Evolutionary conservation across 148 eudicot genomes (phyloP).

Genomic region (Tetragonia tetragonoides): DNA sequence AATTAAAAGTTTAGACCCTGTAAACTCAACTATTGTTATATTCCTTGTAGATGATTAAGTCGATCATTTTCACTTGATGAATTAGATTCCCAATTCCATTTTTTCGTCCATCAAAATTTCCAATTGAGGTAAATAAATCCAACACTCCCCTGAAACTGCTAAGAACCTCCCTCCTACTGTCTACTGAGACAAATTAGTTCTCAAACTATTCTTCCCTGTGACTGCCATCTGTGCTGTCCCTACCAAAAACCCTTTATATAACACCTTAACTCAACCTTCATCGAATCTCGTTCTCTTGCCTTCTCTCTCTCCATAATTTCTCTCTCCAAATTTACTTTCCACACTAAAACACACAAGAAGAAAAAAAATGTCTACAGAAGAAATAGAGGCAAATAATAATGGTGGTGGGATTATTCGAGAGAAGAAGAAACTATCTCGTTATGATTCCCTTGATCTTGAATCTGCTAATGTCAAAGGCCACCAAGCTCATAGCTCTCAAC

Average conservation of each 20-base stretch:
- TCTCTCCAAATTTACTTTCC: not conserved
- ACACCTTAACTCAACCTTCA: not conserved
- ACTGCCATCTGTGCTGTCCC: not conserved
- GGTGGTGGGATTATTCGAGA: not conserved
- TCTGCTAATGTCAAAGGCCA: slow-evolving; percentile 14
- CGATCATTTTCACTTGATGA: too few species aligned
- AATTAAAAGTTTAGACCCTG: too few species aligned
- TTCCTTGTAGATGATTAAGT: too few species aligned
- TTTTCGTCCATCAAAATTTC: too few species aligned
- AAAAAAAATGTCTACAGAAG: not conserved
- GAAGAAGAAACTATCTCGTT: not conserved
- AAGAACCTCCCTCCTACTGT: too few species aligned
- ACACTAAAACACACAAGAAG: not conserved
- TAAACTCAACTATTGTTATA: too few species aligned
- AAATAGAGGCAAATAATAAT: not conserved
- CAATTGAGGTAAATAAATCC: too few species aligned
- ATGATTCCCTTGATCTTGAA: slow-evolving; percentile 34
- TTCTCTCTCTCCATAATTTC: not conserved
- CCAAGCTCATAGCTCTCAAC: not conserved
- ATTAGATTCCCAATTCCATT: too few species aligned
- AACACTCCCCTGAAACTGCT: too few species aligned
- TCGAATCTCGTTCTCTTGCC: not conserved
- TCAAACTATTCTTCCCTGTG: not conserved
- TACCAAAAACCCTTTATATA: not conserved
- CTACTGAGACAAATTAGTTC: too few species aligned